phyloP scores from a whole-genome alignment of 129 eudicot genomes.

The Lactuca saligna region DNA sequence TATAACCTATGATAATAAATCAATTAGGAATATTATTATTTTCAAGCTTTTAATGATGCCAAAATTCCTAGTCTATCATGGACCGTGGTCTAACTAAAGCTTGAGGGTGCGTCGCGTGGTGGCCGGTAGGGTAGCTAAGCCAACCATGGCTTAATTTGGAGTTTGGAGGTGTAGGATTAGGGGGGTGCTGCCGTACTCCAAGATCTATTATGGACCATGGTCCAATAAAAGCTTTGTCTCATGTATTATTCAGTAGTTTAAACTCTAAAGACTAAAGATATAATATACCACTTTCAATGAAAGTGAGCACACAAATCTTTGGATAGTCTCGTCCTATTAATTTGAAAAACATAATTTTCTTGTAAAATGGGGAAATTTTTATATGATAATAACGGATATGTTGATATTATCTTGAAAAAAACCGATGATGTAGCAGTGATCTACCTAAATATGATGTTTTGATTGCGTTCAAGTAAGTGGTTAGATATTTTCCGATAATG shows the following conservation, averaged over 20 bases:
- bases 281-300: not conserved
- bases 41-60: not conserved
- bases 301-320: not conserved
- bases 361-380: not conserved
- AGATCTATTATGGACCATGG: slow-evolving; percentile 14
- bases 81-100: not conserved
- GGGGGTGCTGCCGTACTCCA: not conserved
- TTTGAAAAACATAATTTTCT: too few relatives aligned
- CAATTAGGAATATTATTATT: too few relatives aligned
- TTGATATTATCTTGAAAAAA: too few relatives aligned
- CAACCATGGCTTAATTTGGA: not conserved
- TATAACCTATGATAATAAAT: too few relatives aligned
- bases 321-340: not conserved
- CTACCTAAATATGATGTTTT: not conserved
- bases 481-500: not conserved
- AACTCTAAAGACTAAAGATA: not conserved
- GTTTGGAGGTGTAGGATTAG: not conserved
- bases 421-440: not conserved
- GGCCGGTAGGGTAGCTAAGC: not conserved
- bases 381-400: too few relatives aligned
- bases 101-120: not conserved
- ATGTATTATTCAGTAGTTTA: slow-evolving; percentile 7
- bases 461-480: not conserved
- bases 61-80: not conserved
- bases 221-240: slow-evolving; percentile 17